A percentile compares a stretch with the other conserved stretches of the same genome.
These are phyloP conservation scores for Berberis thunbergii DNA, from an alignment of 164 flowering plant species.

Conservation along the genomic window DNA sequence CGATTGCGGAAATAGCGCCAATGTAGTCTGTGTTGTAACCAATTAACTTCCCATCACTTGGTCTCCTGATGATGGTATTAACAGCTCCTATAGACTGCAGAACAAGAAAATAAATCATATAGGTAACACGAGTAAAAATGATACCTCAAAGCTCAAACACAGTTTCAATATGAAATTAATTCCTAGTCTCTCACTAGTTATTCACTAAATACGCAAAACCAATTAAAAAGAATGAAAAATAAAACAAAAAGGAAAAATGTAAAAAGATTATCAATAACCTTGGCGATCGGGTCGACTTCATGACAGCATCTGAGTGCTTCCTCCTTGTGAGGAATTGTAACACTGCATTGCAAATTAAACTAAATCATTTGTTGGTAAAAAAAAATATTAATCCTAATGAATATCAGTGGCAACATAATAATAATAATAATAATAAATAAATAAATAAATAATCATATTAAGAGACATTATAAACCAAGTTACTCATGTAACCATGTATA, in stretches of 20 bases:
- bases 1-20: slow-evolving; percentile 88
- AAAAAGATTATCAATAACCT: slow-evolving; percentile 37
- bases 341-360: slow-evolving; percentile 34
- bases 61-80: slow-evolving; percentile 61
- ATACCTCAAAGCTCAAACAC: background rate
- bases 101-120: background rate
- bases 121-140: background rate
- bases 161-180: too few species aligned
- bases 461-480: too few species aligned
- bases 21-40: slow-evolving; percentile 83
- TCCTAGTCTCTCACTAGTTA: too few species aligned
- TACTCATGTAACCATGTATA: too few species aligned
- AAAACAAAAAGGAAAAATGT: too few species aligned
- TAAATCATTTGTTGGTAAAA: background rate
- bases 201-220: too few species aligned
- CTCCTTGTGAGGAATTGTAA: slow-evolving; percentile 95
- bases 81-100: slow-evolving; percentile 88
- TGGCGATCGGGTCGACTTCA: slow-evolving; percentile 83
- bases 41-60: slow-evolving; percentile 63
- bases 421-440: too few species aligned
- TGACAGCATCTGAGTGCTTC: slow-evolving; percentile 70
- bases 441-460: too few species aligned
- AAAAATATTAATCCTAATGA: background rate
- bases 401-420: background rate
- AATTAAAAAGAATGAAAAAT: too few species aligned